Conservation (phyloP, 2,329 filamentous ascomycete species). For the Ilyonectria destructans region DNA sequence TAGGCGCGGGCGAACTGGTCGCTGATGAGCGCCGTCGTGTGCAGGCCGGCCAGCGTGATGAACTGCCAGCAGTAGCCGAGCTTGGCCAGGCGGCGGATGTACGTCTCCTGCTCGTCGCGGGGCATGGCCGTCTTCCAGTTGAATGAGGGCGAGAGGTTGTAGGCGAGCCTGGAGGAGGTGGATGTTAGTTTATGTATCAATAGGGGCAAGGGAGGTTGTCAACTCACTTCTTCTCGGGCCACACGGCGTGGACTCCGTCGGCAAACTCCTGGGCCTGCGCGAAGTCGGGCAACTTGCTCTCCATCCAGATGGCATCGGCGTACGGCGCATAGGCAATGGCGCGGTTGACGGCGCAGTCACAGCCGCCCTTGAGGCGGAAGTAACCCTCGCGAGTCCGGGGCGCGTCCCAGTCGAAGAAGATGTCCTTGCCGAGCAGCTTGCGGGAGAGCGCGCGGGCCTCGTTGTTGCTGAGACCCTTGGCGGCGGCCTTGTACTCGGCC, state of each 20-base stretch:
- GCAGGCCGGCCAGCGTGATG: conserved; percentile 97
- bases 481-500: conserved; percentile 75
- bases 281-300: conserved; percentile 95
- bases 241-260: conserved; percentile 91
- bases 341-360: conserved; percentile 91
- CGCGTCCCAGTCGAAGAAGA: conserved; percentile 97
- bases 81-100: conserved; percentile 88
- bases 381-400: conserved; percentile 94
- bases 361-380: conserved; percentile 94
- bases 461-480: conserved; percentile 87
- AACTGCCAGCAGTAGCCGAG: conserved; percentile 99
- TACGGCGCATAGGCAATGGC: conserved; percentile 94
- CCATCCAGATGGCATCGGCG: conserved; percentile 99
- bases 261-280: conserved; percentile 94
- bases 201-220: neutral
- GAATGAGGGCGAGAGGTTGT: conserved; percentile 99
- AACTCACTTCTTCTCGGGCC: conserved; percentile 94
- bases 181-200: conserved; percentile 29
- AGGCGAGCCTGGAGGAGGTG: conserved; percentile 78
- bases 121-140: conserved; percentile 99
- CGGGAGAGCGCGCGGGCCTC: conserved; percentile 88
- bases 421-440: conserved; percentile 82
- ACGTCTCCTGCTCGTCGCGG: conserved; percentile 93
- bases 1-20: conserved; percentile 91
- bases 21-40: conserved; percentile 94